A percentile compares a stretch with the other conserved stretches of the same genome.
Conservation (phyloP, 805 yeast species). For the Candida khao-thaluensis region DNA sequence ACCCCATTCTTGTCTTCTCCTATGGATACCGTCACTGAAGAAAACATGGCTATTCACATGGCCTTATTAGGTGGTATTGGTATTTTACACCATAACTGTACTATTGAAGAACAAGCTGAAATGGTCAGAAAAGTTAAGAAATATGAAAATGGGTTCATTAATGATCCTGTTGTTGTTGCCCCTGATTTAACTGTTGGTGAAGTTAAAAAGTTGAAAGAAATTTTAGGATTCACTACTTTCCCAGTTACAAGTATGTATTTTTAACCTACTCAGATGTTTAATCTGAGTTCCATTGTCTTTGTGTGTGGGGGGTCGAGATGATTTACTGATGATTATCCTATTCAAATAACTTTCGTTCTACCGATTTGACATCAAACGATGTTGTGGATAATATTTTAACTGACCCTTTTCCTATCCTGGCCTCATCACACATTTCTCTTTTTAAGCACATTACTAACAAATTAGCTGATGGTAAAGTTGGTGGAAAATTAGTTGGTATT, state of each 20-base stretch:
- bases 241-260: slow-evolving; percentile 96
- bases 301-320: too few species aligned
- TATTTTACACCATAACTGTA: slow-evolving; percentile 95
- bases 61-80: slow-evolving; percentile 99
- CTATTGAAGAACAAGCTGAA: slow-evolving; percentile 96
- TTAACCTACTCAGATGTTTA: too few species aligned
- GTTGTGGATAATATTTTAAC: slow-evolving; percentile 68
- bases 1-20: slow-evolving; percentile 97
- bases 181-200: slow-evolving; percentile 79
- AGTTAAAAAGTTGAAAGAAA: slow-evolving; percentile 65
- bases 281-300: too few species aligned
- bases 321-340: slow-evolving; percentile 12
- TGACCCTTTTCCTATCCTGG: slow-evolving; percentile 7
- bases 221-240: slow-evolving; percentile 92
- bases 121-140: slow-evolving; percentile 97
- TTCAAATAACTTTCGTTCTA: slow-evolving; percentile 96
- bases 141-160: slow-evolving; percentile 96
- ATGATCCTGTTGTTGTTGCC: slow-evolving; percentile 79
- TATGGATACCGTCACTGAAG: slow-evolving; percentile 98
- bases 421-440: slow-evolving; percentile 5
- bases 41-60: slow-evolving; percentile 97
- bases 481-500: slow-evolving; percentile 91
- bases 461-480: slow-evolving; percentile 78
- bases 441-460: slow-evolving; percentile 25
- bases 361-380: slow-evolving; percentile 96